Conservation (phyloP, 2,329 filamentous ascomycete genomes). For the Aspergillus arachidicola region DNA sequence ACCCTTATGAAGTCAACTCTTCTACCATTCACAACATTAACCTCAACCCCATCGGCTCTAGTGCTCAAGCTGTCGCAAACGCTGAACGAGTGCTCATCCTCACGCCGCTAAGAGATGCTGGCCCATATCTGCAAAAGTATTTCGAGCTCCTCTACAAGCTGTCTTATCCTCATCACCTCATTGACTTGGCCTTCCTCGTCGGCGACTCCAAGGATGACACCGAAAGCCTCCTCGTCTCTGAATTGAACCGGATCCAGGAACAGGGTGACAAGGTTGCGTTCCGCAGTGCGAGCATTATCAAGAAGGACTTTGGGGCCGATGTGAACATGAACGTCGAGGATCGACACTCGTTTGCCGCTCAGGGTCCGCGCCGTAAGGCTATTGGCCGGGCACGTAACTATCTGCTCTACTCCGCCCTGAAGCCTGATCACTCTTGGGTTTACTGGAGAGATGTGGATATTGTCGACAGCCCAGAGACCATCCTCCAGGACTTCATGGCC, state of each 20-base stretch:
- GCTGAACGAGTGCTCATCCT: slow-evolving; percentile 88
- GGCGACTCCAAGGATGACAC: slow-evolving; percentile 92
- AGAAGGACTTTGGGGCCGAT: slow-evolving; percentile 84
- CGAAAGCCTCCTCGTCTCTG: slow-evolving; percentile 77
- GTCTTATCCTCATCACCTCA: slow-evolving; percentile 91
- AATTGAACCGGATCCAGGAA: slow-evolving; percentile 85
- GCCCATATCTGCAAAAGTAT: slow-evolving; percentile 79
- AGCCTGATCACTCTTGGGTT: slow-evolving; percentile 95
- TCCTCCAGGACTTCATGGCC: slow-evolving; percentile 92
- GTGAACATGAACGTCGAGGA: slow-evolving; percentile 79
- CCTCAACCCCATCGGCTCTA: slow-evolving; percentile 83
- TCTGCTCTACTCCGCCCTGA: slow-evolving; percentile 78
- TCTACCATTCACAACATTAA: slow-evolving; percentile 77
- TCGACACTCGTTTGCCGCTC: slow-evolving; percentile 81
- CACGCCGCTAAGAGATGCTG: slow-evolving; percentile 89
- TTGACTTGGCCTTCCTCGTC: slow-evolving; percentile 92
- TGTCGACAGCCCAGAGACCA: slow-evolving; percentile 80
- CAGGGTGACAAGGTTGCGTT: slow-evolving; percentile 75
- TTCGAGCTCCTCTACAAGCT: slow-evolving; percentile 90
- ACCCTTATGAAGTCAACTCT: slow-evolving; percentile 80
- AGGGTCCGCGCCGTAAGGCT: slow-evolving; percentile 84
- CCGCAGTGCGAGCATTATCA: slow-evolving; percentile 77
- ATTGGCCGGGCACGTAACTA: slow-evolving; percentile 94
- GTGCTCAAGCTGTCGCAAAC: slow-evolving; percentile 74
- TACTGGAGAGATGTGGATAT: slow-evolving; percentile 99